A percentile compares a stretch with the other conserved stretches of the same genome.
Evolutionary conservation across 2,329 filamentous ascomycete species (phyloP).

Genomic region (Tolypocladium inflatum): DNA sequence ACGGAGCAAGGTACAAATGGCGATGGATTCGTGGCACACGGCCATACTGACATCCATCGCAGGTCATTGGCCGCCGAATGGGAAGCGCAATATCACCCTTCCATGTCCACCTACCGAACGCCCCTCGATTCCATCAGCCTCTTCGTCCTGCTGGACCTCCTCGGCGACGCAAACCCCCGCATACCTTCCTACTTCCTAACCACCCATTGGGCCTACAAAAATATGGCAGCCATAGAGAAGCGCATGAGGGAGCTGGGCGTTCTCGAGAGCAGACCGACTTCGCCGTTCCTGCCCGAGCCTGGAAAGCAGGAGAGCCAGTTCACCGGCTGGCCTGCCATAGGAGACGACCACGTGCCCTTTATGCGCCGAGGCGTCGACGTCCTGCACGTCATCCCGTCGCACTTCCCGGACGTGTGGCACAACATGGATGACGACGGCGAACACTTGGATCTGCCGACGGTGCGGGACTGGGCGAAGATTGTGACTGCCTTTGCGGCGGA

Average conservation of each 20-base stretch:
- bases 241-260: conserved; percentile 59
- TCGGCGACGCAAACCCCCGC: conserved; percentile 58
- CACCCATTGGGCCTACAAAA: conserved; percentile 87
- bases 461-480: conserved; percentile 82
- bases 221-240: conserved; percentile 63
- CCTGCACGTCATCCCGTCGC: conserved; percentile 76
- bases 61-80: conserved; percentile 70
- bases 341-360: conserved; percentile 91
- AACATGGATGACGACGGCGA: conserved; percentile 71
- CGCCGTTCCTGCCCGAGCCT: conserved; percentile 56
- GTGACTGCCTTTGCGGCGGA: conserved; percentile 78
- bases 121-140: conserved; percentile 72
- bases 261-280: conserved; percentile 47
- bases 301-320: conserved; percentile 43
- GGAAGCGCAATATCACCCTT: conserved; percentile 61
- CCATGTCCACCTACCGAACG: conserved; percentile 65
- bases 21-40: not conserved
- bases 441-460: conserved; percentile 70
- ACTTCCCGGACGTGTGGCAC: conserved; percentile 85
- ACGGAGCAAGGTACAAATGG: conserved; percentile 62
- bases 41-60: not conserved
- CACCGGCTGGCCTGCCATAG: conserved; percentile 40
- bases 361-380: conserved; percentile 78
- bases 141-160: conserved; percentile 84
- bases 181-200: conserved; percentile 82